Evolutionary conservation across 2,329 filamentous ascomycete species (phyloP), one percentile per base, ranked within the genome.

Genomic region (Elsinoe australis): DNA sequence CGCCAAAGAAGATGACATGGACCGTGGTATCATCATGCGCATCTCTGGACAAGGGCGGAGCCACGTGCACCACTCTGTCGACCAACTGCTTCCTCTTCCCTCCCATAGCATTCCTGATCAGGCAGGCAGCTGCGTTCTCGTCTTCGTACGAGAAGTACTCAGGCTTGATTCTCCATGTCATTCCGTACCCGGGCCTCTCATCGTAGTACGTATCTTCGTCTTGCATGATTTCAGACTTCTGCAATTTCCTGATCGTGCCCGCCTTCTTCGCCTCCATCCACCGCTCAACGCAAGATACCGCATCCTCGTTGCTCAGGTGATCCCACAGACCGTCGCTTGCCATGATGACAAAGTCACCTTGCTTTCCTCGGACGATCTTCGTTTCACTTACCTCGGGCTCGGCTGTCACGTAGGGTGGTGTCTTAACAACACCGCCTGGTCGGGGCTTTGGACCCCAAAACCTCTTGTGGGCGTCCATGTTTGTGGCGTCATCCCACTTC

Each of bases 331-430:
- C 82, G 54, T 86, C 82, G 0, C 73, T 77, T 0, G 80, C 82
- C 54, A 85, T 67, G 52, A 86, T 80, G 45, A 84, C 61, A 56
- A 85, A 85, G 42, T 75, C 72, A 2, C 67, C 64, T 17, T 67
- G 65, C 1, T 22, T 26, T 36, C 54, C 55, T 2, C 64, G 64
- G 0, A 67, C 62, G 4, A 85, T 64, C 24, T 66, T 63, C 0
- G 71, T 76, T 3, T 75, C 78, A 1, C 73, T 80, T 19, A 86
- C 67, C 24, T 79, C 79, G 0, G 82, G 82, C 56, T 80, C 73
- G 0, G 81, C 82, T 0, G 78, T 84, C 55, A 85, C 63, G 61
- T 86, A 86, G 0, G 83, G 82, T 2, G 80, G 81, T 0, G 78
- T 76, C 45, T 67, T 61, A 58, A 55, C 56, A 49, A 54, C 62